Evolutionary conservation across 179 eudicot genomes (phyloP).

Genomic region (Beta macrorhiza): DNA sequence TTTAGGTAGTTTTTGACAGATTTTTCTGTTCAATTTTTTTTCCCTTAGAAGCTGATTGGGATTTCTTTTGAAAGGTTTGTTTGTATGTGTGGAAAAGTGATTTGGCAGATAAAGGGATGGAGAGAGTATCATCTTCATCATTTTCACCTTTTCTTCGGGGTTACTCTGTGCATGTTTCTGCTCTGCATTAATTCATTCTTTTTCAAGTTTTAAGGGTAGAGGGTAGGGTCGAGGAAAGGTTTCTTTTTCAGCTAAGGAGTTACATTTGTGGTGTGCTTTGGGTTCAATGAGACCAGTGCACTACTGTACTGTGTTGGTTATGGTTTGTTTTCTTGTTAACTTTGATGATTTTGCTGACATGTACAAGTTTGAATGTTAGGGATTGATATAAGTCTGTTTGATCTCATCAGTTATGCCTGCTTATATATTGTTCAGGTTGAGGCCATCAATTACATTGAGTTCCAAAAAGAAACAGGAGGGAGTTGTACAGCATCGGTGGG

Average conservation of each 20-base stretch:
- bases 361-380: not conserved
- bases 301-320: not conserved
- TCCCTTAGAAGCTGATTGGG: no score
- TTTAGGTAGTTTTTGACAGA: no score
- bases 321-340: not conserved
- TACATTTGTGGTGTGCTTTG: not conserved
- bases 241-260: not conserved
- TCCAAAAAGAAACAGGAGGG: slow-evolving; percentile 67
- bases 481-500: slow-evolving; percentile 63
- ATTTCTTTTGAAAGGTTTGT: no score
- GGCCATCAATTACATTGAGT: slow-evolving; percentile 47
- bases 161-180: not conserved
- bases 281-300: not conserved
- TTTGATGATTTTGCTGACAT: not conserved
- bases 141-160: not conserved
- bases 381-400: not conserved
- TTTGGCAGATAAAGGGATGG: no score
- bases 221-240: not conserved
- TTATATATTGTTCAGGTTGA: slow-evolving; percentile 51
- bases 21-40: no score
- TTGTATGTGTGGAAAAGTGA: no score
- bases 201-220: not conserved
- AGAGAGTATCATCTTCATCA: not conserved
- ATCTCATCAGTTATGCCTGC: slow-evolving; percentile 12
- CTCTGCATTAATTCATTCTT: no score